Evolutionary conservation across 257 asterid species (phyloP).

Genomic region (Mitragyna speciosa): DNA sequence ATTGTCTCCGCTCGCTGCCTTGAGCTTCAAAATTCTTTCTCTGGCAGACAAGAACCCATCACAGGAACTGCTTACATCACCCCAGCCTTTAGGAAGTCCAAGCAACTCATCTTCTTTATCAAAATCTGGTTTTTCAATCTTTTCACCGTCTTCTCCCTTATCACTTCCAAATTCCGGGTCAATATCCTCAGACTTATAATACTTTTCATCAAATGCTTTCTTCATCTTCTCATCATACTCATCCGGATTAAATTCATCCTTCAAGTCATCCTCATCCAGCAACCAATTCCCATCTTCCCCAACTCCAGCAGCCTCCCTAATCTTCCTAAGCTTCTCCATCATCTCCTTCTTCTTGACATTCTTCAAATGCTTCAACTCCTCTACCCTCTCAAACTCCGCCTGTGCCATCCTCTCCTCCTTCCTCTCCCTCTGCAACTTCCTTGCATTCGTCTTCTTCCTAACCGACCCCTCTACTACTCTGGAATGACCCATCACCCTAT

Average conservation of each 20-base stretch:
- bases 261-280: slow-evolving; percentile 67
- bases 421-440: slow-evolving; percentile 82
- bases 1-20: slow-evolving; percentile 27
- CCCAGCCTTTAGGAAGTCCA: slow-evolving; percentile 77
- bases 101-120: slow-evolving; percentile 83
- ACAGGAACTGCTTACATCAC: slow-evolving; percentile 31
- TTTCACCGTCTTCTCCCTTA: slow-evolving; percentile 44
- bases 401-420: slow-evolving; percentile 70
- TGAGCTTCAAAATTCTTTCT: slow-evolving; percentile 44
- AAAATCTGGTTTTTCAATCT: slow-evolving; percentile 67
- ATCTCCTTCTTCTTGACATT: slow-evolving; percentile 84
- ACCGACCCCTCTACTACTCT: slow-evolving; percentile 80
- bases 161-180: slow-evolving; percentile 66
- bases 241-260: slow-evolving; percentile 71
- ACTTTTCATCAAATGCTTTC: slow-evolving; percentile 53
- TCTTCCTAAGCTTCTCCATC: slow-evolving; percentile 70
- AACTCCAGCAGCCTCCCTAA: slow-evolving; percentile 73
- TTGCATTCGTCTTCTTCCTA: slow-evolving; percentile 64
- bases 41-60: slow-evolving; percentile 55
- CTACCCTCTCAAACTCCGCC: slow-evolving; percentile 66
- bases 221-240: slow-evolving; percentile 80
- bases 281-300: slow-evolving; percentile 41
- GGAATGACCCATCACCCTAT: slow-evolving; percentile 71
- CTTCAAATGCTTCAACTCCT: slow-evolving; percentile 82
- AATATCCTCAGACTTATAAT: slow-evolving; percentile 63